Evolutionary conservation across 495 filamentous ascomycete genomes (phyloP), one percentile per base, ranked within the genome.

Genomic region (Trichocladium uniseriatum): DNA sequence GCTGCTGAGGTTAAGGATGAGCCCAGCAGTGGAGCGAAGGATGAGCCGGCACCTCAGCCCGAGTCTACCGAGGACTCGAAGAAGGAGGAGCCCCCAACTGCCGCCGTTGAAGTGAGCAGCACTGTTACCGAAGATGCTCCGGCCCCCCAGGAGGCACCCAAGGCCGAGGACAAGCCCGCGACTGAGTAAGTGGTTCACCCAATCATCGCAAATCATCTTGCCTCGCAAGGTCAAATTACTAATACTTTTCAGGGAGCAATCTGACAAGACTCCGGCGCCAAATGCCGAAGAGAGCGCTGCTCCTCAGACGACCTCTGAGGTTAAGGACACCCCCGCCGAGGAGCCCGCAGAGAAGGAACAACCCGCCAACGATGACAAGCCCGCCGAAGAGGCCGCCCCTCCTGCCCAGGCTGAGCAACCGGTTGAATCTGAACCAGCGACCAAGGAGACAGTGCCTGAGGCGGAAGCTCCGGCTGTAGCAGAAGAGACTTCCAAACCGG

Each of bases 131-230:
- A 35, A 13, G 32, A 11, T 3, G 9, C 5, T 10, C 32, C 32
- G 32, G 32, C 10, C 9, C 10, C 32, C 2, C 5, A 5, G 10
- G 32, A 35, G n/a, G 10, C 32, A 10, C 14, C n/a, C n/a, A 15
- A 37, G 16, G 19, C 46, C 38, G 43, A 61, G 31, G 56, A 53
- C 8, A 54, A 52, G 27, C 29, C 27, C 5, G 37, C 44, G 32
- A 10, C 46, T 43, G 56, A 27, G 24, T 27, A 27, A 27, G 24
- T 27, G 24, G 8, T 4, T 27, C 24, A 3, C 24, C 4, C 8
- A 3, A 27, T 27, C 24, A 27, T 27, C 24, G n/a, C n/a, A n/a
- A n/a, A n/a, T n/a, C n/a, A n/a, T n/a, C n/a, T n/a, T 27, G 3
- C 24, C 8, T 27, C 8, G 8, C 3, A 27, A 27, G 24, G 24